Percentiles rank a stretch among this genome's conserved stretches.
These are phyloP conservation scores for Neodidymelliopsis sp. DNA, from an alignment of 2,329 filamentous ascomycete genomes.

Conservation along the genomic window DNA sequence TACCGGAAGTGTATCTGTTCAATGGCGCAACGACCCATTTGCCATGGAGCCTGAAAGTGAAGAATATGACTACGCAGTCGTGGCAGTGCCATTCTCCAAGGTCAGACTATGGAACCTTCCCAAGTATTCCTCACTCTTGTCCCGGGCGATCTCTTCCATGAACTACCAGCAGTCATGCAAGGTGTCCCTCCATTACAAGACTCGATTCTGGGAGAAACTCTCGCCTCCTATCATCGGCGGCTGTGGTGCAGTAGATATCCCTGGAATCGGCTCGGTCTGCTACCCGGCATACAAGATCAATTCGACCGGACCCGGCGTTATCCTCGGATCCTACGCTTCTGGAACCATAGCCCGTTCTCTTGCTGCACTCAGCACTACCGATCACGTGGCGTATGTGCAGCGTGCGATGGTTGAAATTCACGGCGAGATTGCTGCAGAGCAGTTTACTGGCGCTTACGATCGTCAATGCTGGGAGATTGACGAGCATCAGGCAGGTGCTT, in stretches of 20 bases:
- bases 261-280: constrained; percentile 68
- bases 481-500: constrained; percentile 67
- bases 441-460: constrained; percentile 71
- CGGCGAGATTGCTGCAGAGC: constrained; percentile 63
- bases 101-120: constrained; percentile 69
- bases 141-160: constrained; percentile 57
- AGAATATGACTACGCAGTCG: constrained; percentile 71
- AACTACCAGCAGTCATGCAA: constrained; percentile 62
- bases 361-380: constrained; percentile 60
- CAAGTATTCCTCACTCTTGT: constrained; percentile 58
- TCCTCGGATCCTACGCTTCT: constrained; percentile 67
- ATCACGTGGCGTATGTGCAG: constrained; percentile 69
- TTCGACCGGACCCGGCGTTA: constrained; percentile 66
- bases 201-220: constrained; percentile 67
- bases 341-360: constrained; percentile 56
- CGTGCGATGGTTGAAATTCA: constrained; percentile 74
- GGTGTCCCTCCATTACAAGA: constrained; percentile 72
- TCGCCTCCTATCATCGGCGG: constrained; percentile 67
- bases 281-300: constrained; percentile 74
- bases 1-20: constrained; percentile 63
- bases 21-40: constrained; percentile 61
- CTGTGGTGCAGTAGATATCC: constrained; percentile 67
- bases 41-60: constrained; percentile 54
- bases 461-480: constrained; percentile 72
- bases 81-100: constrained; percentile 70